Conservation (phyloP, 1,139 yeast species). For the Hanseniaspora gamundiae region DNA sequence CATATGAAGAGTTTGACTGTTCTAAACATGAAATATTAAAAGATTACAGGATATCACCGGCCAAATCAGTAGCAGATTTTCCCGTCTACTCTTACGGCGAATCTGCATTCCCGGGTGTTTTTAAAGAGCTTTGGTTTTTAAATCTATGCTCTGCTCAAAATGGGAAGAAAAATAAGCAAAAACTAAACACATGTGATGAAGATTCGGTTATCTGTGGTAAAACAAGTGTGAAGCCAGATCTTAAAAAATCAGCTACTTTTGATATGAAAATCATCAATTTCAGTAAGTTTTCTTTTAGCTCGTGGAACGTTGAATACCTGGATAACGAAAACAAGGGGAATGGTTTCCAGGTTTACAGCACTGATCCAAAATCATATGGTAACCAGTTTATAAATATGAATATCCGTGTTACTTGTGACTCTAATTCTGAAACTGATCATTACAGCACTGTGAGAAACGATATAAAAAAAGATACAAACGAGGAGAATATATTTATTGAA, state of each 20-base stretch:
- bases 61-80: conserved; percentile 8
- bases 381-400: background rate
- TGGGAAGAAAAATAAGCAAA: conserved; percentile 25
- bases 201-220: conserved; percentile 64
- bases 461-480: background rate
- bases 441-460: conserved; percentile 9
- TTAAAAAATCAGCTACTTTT: no score
- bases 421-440: conserved; percentile 27
- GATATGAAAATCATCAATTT: background rate
- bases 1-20: conserved; percentile 11
- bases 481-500: background rate
- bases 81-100: conserved; percentile 20
- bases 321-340: no score
- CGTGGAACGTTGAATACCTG: no score
- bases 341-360: no score
- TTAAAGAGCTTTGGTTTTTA: conserved; percentile 52
- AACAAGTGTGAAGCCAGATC: conserved; percentile 11
- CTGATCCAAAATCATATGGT: background rate
- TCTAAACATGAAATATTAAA: conserved; percentile 15
- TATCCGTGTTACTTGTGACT: conserved; percentile 36
- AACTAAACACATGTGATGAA: conserved; percentile 41
- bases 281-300: no score
- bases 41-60: conserved; percentile 11
- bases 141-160: conserved; percentile 50
- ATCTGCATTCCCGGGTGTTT: conserved; percentile 69